phyloP scores from a whole-genome alignment of 2,329 filamentous ascomycete species.

The Escovopsis sp. region DNA sequence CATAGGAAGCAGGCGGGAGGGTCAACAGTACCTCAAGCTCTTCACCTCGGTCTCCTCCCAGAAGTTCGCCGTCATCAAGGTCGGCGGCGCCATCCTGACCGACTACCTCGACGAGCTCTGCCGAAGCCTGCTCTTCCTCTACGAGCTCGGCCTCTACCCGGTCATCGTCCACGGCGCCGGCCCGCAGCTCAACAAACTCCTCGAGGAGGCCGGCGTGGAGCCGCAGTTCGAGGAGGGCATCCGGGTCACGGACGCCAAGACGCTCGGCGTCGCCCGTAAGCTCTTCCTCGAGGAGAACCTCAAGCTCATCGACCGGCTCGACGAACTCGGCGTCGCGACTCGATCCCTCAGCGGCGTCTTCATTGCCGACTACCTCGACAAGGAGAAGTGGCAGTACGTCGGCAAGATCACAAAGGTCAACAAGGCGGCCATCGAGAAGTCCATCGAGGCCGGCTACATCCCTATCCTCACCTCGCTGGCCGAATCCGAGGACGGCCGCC shows the following conservation, averaged over 20 bases:
- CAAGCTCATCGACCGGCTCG: constrained; percentile 77
- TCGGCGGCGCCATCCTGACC: constrained; percentile 88
- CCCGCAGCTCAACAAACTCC: constrained; percentile 82
- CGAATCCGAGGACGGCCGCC: constrained; percentile 77
- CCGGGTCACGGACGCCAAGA: constrained; percentile 89
- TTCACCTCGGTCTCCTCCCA: constrained; percentile 94
- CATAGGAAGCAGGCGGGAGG: constrained; percentile 90
- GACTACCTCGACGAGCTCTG: constrained; percentile 88
- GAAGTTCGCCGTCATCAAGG: constrained; percentile 97
- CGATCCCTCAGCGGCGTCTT: constrained; percentile 87
- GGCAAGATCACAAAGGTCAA: constrained; percentile 92
- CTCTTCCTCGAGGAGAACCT: constrained; percentile 93
- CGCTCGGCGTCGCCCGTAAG: constrained; percentile 74
- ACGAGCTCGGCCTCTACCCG: constrained; percentile 87
- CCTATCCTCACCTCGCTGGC: constrained; percentile 95
- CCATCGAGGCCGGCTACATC: constrained; percentile 79
- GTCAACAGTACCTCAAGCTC: constrained; percentile 93
- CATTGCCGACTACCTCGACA: constrained; percentile 85
- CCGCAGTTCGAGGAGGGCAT: constrained; percentile 95
- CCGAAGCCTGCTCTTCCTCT: constrained; percentile 76
- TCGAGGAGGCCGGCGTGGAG: constrained; percentile 83
- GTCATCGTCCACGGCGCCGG: constrained; percentile 92
- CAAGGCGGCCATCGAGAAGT: constrained; percentile 76
- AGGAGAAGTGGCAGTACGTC: constrained; percentile 89
- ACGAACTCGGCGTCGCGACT: constrained; percentile 77